Conservation (phyloP, 768 basidiomycete species). For the Lactarius psammicola region DNA sequence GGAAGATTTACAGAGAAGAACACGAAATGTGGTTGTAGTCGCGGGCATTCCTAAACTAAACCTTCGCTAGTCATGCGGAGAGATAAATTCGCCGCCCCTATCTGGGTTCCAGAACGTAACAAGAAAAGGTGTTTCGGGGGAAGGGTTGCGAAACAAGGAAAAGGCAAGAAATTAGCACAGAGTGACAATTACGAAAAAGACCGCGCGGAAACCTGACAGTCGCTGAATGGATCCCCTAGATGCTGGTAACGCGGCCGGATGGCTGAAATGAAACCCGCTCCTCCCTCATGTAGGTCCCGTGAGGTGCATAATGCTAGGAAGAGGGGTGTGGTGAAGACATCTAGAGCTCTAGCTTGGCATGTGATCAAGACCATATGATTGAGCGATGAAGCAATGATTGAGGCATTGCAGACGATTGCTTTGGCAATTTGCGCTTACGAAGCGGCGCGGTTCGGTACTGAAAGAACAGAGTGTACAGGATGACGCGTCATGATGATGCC, state of each 20-base stretch:
- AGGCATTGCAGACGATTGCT: not conserved
- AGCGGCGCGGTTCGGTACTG: not conserved
- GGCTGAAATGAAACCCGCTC: slow-evolving; percentile 16
- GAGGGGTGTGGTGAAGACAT: slow-evolving; percentile 8
- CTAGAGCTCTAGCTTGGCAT: slow-evolving; percentile 18
- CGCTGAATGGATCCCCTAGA: not conserved
- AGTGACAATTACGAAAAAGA: slow-evolving; percentile 18
- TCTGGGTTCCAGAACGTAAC: slow-evolving; percentile 10
- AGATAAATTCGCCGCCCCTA: slow-evolving; percentile 8
- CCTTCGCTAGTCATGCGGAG: slow-evolving; percentile 8
- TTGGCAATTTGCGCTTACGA: slow-evolving; percentile 6
- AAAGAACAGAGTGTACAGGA: not conserved
- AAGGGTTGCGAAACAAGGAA: not conserved
- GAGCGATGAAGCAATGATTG: slow-evolving; percentile 8
- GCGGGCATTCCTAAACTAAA: not conserved
- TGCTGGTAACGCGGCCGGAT: slow-evolving; percentile 26
- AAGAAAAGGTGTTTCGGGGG: not conserved
- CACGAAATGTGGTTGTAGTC: not conserved
- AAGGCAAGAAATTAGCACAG: not conserved
- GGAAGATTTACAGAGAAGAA: slow-evolving; percentile 1
- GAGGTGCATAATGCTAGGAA: slow-evolving; percentile 15
- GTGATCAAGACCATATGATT: slow-evolving; percentile 25
- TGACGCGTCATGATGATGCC: slow-evolving; percentile 3
- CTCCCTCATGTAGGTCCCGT: slow-evolving; percentile 25
- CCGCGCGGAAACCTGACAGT: slow-evolving; percentile 9